phyloP scores from a whole-genome alignment of 768 basidiomycete species.

The Xerocomellus chrysenteron region DNA sequence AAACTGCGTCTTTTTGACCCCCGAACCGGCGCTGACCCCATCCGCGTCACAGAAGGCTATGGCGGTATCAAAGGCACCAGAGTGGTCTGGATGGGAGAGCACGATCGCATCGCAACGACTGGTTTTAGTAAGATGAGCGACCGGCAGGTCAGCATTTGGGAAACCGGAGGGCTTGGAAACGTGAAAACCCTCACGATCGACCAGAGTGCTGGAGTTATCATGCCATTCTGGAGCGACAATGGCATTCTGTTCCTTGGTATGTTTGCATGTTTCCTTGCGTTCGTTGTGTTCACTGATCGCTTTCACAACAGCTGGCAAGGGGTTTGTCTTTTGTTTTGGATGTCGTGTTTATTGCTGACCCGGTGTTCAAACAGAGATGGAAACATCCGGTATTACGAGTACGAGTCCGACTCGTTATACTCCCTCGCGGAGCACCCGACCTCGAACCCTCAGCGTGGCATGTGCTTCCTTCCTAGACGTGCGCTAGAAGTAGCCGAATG shows the following conservation, averaged over 20 bases:
- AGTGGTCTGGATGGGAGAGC: slow-evolving; percentile 87
- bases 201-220: slow-evolving; percentile 88
- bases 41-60: slow-evolving; percentile 83
- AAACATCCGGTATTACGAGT: slow-evolving; percentile 97
- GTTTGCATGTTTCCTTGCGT: slow-evolving; percentile 19
- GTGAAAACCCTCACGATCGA: slow-evolving; percentile 81
- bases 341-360: slow-evolving; percentile 1
- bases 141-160: slow-evolving; percentile 88
- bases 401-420: slow-evolving; percentile 80
- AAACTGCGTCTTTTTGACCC: slow-evolving; percentile 92
- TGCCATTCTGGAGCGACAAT: slow-evolving; percentile 98
- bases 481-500: slow-evolving; percentile 87
- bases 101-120: slow-evolving; percentile 88
- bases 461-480: slow-evolving; percentile 94
- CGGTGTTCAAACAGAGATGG: slow-evolving; percentile 63
- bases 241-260: slow-evolving; percentile 81
- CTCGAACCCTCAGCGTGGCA: slow-evolving; percentile 90
- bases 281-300: slow-evolving; percentile 1
- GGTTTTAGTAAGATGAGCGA: slow-evolving; percentile 98
- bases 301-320: slow-evolving; percentile 70
- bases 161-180: slow-evolving; percentile 70
- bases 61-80: slow-evolving; percentile 91
- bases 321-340: slow-evolving; percentile 43
- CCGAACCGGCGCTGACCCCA: slow-evolving; percentile 77
- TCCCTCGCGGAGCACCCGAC: slow-evolving; percentile 83